Evolutionary conservation across 352 stramenopile genomes (phyloP).

Genomic region (Hyaloperonospora arabidopsidis): DNA sequence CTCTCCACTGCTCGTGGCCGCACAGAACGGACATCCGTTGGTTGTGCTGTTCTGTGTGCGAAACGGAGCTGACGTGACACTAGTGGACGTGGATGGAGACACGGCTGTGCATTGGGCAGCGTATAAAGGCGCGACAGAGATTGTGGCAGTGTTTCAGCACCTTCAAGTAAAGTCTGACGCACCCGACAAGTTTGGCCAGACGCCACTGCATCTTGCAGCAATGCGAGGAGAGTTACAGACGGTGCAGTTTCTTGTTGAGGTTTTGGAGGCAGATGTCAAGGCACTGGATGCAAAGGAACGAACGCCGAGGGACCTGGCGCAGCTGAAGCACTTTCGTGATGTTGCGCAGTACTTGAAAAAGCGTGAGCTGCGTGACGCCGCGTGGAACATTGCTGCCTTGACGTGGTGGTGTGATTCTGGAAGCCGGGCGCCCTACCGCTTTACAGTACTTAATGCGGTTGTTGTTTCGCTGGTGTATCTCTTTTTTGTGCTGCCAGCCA

Average conservation of each 20-base stretch:
- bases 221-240: conserved; percentile 63
- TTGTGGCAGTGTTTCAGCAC: conserved; percentile 79
- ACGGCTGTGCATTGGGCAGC: conserved; percentile 81
- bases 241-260: conserved; percentile 76
- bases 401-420: conserved; percentile 48
- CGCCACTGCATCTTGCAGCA: conserved; percentile 73
- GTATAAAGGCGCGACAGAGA: conserved; percentile 80
- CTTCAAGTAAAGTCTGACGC: conserved; percentile 54
- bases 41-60: conserved; percentile 73
- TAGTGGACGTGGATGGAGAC: conserved; percentile 62
- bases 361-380: conserved; percentile 17
- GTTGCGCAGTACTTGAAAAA: conserved; percentile 51
- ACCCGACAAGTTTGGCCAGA: conserved; percentile 68
- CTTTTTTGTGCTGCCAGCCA: conserved; percentile 40
- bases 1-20: conserved; percentile 65
- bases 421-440: conserved; percentile 61
- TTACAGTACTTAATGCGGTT: conserved; percentile 49
- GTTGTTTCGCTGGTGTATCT: conserved; percentile 40
- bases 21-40: conserved; percentile 67
- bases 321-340: conserved; percentile 44
- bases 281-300: conserved; percentile 44
- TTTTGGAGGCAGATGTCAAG: conserved; percentile 54
- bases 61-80: conserved; percentile 54
- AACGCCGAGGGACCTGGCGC: conserved; percentile 54
- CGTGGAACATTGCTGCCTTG: conserved; percentile 56